A percentile compares a stretch with the other conserved stretches of the same genome.
These are phyloP conservation scores for Filobasidium floriforme DNA, from an alignment of 768 basidiomycete species.

Conservation along the genomic window DNA sequence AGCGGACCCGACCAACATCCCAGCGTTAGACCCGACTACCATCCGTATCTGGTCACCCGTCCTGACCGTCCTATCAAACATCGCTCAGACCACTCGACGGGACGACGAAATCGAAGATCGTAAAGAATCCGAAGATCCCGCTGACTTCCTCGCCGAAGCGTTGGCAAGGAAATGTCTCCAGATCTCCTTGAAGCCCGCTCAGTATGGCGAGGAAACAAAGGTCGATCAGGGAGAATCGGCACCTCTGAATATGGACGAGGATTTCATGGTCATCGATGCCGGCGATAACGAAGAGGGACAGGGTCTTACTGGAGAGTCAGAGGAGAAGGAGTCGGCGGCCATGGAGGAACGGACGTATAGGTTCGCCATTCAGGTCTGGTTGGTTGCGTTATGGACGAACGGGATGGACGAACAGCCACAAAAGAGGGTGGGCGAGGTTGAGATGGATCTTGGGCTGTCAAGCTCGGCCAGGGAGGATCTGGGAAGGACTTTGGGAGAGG, in stretches of 20 bases:
- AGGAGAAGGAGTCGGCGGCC: not conserved
- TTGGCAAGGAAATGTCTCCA: not conserved
- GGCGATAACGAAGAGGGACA: too few relatives aligned
- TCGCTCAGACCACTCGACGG: not conserved
- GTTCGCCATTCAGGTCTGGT: not conserved
- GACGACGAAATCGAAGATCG: not conserved
- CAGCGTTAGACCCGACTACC: not conserved
- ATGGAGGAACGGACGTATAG: not conserved
- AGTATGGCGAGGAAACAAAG: not conserved
- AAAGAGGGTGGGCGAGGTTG: not conserved
- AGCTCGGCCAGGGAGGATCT: not conserved
- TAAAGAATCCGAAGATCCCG: not conserved
- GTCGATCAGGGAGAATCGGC: not conserved
- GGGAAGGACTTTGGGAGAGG: not conserved
- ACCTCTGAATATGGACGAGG: not conserved
- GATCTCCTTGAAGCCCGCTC: not conserved
- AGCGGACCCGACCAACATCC: not conserved
- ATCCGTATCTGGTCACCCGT: constrained; percentile 18
- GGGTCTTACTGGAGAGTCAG: not conserved
- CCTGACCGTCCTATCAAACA: constrained; percentile 5
- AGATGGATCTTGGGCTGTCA: not conserved
- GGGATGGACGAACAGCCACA: not conserved
- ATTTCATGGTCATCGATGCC: constrained; percentile 2
- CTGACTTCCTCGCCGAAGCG: not conserved
- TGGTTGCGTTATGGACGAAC: not conserved